These are phyloP conservation scores for Musa troglodytarum DNA, from an alignment of 176 grass and related monocot species.

Conservation along the genomic window DNA sequence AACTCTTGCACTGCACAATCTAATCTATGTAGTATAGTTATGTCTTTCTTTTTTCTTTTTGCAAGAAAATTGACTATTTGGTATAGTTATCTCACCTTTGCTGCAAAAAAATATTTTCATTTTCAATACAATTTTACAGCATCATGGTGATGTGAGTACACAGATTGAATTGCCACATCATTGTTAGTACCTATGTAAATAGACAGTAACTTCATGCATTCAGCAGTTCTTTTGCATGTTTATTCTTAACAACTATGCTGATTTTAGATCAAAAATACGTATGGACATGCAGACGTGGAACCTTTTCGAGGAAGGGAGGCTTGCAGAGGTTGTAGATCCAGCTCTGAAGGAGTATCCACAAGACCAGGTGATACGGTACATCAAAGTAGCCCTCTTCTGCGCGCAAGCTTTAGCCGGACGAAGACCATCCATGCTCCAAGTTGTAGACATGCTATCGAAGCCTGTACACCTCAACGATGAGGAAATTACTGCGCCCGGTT, in stretches of 20 bases:
- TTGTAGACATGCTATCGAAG: slow-evolving; percentile 67
- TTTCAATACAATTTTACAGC: neutral
- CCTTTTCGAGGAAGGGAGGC: slow-evolving; percentile 46
- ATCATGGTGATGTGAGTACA: too few relatives aligned
- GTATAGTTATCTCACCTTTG: neutral
- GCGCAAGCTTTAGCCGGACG: slow-evolving; percentile 53
- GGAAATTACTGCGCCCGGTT: slow-evolving; percentile 59
- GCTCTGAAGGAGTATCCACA: slow-evolving; percentile 44
- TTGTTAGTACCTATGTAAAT: too few relatives aligned
- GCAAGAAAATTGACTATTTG: too few relatives aligned
- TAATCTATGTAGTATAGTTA: neutral
- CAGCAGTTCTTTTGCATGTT: too few relatives aligned
- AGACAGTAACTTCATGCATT: too few relatives aligned
- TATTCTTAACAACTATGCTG: too few relatives aligned
- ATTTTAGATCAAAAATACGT: neutral
- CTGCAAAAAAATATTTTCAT: neutral
- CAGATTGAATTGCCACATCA: too few relatives aligned
- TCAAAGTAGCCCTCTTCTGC: slow-evolving; percentile 90
- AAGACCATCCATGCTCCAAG: slow-evolving; percentile 56
- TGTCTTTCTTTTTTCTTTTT: too few relatives aligned
- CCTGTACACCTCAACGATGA: slow-evolving; percentile 64
- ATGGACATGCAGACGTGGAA: slow-evolving; percentile 49
- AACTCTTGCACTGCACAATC: neutral
- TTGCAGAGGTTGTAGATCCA: slow-evolving; percentile 56
- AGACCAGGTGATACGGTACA: slow-evolving; percentile 53